These are phyloP conservation scores for Phytopythium montanum DNA, from an alignment of 352 stramenopile genomes.

Conservation along the genomic window DNA sequence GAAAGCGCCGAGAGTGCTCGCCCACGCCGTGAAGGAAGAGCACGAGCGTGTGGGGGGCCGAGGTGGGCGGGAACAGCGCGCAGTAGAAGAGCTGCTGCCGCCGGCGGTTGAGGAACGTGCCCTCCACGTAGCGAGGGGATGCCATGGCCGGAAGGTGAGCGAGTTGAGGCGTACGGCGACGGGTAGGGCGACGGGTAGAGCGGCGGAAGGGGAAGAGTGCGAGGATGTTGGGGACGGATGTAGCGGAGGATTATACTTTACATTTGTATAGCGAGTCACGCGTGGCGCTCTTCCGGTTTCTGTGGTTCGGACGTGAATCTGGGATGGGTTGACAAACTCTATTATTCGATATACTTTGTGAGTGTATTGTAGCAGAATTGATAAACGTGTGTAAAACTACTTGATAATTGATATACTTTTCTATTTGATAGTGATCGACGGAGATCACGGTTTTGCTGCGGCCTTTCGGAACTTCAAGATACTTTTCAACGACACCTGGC, in stretches of 20 bases:
- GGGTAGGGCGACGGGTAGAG: not conserved
- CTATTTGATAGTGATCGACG: not conserved
- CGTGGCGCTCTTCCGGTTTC: not conserved
- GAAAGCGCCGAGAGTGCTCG: constrained; percentile 62
- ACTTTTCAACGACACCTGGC: too few species aligned
- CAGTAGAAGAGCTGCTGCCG: constrained; percentile 56
- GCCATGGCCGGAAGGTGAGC: too few species aligned
- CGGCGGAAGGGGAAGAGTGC: not conserved
- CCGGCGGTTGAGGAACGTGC: constrained; percentile 41
- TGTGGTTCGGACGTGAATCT: not conserved
- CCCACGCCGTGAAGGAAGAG: constrained; percentile 68
- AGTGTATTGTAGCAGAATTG: not conserved
- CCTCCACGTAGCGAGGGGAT: constrained; percentile 15
- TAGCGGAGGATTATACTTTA: not conserved
- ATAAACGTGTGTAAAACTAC: too few species aligned
- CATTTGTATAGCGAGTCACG: not conserved
- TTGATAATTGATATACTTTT: not conserved
- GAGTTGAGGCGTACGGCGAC: not conserved
- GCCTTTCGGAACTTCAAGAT: not conserved
- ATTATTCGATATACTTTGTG: not conserved
- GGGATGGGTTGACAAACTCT: not conserved
- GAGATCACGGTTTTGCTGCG: not conserved
- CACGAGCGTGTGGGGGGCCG: constrained; percentile 37
- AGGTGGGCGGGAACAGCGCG: constrained; percentile 36
- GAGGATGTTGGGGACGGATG: not conserved